These are phyloP conservation scores for Boletus reticuloceps DNA, from an alignment of 768 basidiomycete genomes.

Conservation along the genomic window DNA sequence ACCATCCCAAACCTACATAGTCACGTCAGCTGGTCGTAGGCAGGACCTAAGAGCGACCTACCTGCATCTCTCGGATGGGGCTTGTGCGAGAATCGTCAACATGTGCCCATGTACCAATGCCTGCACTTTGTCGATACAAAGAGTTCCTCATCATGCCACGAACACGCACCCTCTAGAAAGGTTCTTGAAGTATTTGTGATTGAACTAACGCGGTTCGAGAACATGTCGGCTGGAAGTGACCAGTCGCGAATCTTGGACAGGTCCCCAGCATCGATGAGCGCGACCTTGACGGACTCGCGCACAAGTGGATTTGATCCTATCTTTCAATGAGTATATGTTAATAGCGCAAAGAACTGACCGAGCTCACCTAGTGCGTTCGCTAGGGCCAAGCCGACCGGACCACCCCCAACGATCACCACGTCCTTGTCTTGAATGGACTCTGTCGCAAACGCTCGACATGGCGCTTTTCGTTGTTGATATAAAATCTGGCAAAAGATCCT, in stretches of 20 bases:
- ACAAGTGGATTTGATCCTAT: slow-evolving; percentile 54
- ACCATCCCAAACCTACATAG: slow-evolving; percentile 84
- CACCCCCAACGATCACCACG: slow-evolving; percentile 92
- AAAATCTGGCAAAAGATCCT: not conserved
- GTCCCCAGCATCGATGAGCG: slow-evolving; percentile 81
- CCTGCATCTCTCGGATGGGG: slow-evolving; percentile 85
- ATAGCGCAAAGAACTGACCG: not conserved
- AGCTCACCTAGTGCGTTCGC: slow-evolving; percentile 79
- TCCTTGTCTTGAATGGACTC: slow-evolving; percentile 56
- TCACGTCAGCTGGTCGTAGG: not conserved
- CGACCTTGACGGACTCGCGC: slow-evolving; percentile 55
- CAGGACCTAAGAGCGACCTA: slow-evolving; percentile 24
- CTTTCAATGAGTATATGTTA: not conserved
- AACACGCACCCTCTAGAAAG: slow-evolving; percentile 59
- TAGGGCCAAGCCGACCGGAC: slow-evolving; percentile 87
- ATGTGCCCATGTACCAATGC: slow-evolving; percentile 80
- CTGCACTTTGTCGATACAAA: slow-evolving; percentile 37
- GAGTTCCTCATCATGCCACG: not conserved
- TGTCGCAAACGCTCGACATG: slow-evolving; percentile 18
- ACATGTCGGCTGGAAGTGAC: slow-evolving; percentile 51
- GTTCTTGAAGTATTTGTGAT: slow-evolving; percentile 71
- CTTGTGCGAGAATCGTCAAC: slow-evolving; percentile 67
- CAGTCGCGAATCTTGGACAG: slow-evolving; percentile 67
- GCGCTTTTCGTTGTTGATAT: slow-evolving; percentile 4
- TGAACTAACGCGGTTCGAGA: slow-evolving; percentile 84